Base-by-base conservation (phyloP, 1,284 basidiomycete genomes). In the Malassezia psittaci region DNA sequence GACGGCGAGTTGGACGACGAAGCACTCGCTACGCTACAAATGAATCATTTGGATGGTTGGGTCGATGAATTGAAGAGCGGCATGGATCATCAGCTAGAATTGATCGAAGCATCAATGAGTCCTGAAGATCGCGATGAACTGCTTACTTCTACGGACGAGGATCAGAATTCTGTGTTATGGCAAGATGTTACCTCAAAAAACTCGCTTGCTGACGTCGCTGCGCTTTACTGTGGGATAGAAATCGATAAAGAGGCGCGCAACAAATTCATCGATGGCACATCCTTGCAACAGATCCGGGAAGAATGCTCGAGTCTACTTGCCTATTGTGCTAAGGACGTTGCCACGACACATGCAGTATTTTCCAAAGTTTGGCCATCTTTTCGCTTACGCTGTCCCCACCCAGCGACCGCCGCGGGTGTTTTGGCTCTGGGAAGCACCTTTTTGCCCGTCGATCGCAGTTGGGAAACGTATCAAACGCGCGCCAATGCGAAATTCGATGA, bases 171-270 rank as follows among this genome's bases (percentile, higher is more conserved):
- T 4, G 55, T 52, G 8, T 45, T 63, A 16, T 99, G 93, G 94
- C 87, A 94, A 69, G 89, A 94, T 50, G 79, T 93, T 37, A 91
- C 90, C 0, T 88, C 90, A 1, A 83, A 84, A 37, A 98, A 96
- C 75, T 90, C 90, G 18, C 82, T 98, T 19, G 85, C 83, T 15
- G 91, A 96, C 59, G 90, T 98, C 12, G 91, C 90, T 0, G 83
- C 83, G 44, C 79, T 98, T 4, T 89, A 99, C 74, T 94, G 90
- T 71, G 82, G 82, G 7, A 86, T 88, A 62, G 77, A 81, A 16
- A 77, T 94, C 52, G 83, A 88, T 74, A 98, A 98, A 76, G 79
- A 82, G 6, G 80, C 83, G 6, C 83, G 93, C 3, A 81, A 83
- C 62, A 85, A 88, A 65, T 87, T 96, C 69, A 65, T 76, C 43